These are phyloP conservation scores for Dissophora globulifera DNA, from an alignment of 192 early-diverging fungal species.

Conservation along the genomic window DNA sequence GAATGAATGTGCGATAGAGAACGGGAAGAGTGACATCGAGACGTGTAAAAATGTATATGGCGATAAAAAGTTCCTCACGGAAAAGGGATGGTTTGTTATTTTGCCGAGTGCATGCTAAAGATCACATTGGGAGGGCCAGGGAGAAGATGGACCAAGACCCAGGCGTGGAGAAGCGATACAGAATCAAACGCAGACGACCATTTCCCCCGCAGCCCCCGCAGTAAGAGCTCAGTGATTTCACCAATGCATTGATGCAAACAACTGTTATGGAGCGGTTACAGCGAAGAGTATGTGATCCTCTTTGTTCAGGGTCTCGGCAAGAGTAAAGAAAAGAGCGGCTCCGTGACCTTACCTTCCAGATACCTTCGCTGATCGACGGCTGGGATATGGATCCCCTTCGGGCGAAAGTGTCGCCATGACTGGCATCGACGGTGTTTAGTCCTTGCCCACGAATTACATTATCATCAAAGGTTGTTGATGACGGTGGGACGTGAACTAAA, in stretches of 20 bases:
- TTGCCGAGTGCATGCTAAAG: too few species aligned
- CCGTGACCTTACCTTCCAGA: constrained; percentile 23
- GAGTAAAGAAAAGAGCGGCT: background rate
- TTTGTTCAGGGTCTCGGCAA: too few species aligned
- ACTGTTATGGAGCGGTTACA: too few species aligned
- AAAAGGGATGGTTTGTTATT: constrained; percentile 1
- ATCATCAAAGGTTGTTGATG: too few species aligned
- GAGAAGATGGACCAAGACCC: background rate
- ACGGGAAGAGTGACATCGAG: background rate
- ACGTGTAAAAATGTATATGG: background rate
- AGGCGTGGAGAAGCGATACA: too few species aligned
- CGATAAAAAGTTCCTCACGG: constrained; percentile 4
- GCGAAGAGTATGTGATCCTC: too few species aligned
- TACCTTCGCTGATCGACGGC: constrained; percentile 1
- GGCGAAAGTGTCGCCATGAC: constrained; percentile 4
- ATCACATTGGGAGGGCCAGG: too few species aligned
- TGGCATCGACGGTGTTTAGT: background rate
- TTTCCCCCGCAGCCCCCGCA: too few species aligned
- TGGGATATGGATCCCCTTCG: constrained; percentile 40
- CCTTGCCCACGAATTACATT: background rate
- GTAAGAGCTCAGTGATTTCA: too few species aligned
- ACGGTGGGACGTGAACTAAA: too few species aligned
- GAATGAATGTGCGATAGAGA: background rate
- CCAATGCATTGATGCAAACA: too few species aligned
- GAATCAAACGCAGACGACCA: too few species aligned